Evolutionary conservation across 2,329 filamentous ascomycete genomes (phyloP).

Genomic region (Botrytis hyacinthi): DNA sequence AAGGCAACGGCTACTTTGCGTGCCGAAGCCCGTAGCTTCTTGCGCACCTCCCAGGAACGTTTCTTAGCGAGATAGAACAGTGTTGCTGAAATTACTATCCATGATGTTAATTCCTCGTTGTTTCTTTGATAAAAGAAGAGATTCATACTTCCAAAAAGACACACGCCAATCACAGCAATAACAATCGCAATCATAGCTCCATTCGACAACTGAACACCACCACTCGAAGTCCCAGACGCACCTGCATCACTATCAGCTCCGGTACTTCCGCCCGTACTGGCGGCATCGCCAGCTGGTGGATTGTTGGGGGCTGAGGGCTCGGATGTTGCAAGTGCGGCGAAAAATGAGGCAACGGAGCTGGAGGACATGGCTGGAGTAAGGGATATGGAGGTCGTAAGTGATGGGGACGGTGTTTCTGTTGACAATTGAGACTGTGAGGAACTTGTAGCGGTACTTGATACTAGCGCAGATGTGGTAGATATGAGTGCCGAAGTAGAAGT

Average conservation of each 20-base stretch:
- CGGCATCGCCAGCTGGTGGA: slow-evolving; percentile 36
- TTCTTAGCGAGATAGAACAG: slow-evolving; percentile 83
- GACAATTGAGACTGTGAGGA: slow-evolving; percentile 11
- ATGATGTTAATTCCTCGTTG: neutral
- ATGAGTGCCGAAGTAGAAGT: neutral
- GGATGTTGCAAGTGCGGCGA: slow-evolving; percentile 35
- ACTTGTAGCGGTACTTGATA: neutral
- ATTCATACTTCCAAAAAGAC: slow-evolving; percentile 65
- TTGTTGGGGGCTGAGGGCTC: slow-evolving; percentile 35
- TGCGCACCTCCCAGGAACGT: slow-evolving; percentile 75
- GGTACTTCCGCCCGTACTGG: slow-evolving; percentile 40
- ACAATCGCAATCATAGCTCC: slow-evolving; percentile 74
- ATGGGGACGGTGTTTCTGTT: slow-evolving; percentile 23
- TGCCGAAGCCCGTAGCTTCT: slow-evolving; percentile 68
- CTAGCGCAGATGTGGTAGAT: neutral
- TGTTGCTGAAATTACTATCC: slow-evolving; percentile 46
- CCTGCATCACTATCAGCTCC: slow-evolving; percentile 56
- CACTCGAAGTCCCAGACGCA: slow-evolving; percentile 60
- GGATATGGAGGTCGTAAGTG: slow-evolving; percentile 28
- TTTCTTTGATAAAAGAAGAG: neutral
- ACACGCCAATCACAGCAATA: slow-evolving; percentile 64
- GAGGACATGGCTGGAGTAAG: slow-evolving; percentile 38
- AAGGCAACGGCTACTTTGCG: slow-evolving; percentile 59
- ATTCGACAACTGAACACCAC: slow-evolving; percentile 61
- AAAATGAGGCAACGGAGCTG: slow-evolving; percentile 36